Evolutionary conservation across 768 basidiomycete genomes (phyloP), one percentile per base, ranked within the genome.

Genomic region (Daedalea quercina): DNA sequence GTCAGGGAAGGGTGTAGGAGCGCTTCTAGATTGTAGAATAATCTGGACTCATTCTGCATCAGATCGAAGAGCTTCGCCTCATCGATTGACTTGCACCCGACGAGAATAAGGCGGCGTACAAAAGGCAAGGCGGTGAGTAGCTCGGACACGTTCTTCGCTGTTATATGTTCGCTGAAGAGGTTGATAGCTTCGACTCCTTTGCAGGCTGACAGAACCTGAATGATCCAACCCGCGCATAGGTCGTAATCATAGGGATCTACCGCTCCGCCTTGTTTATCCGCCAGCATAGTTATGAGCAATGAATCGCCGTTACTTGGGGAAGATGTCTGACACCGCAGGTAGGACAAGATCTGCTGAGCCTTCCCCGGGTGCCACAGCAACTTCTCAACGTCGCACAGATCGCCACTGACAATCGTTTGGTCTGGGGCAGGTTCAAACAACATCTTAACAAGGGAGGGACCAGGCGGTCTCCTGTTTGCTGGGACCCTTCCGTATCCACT

Each of bases 351-450:
- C 9, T 45, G 49, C 3, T 46, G 23, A 0, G 62, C 60, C 56
- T 67, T 72, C 0, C 60, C 66, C 3, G 69, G 67, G 28, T 66
- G 53, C 67, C 63, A 65, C 24, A 68, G 22, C 25, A 71, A 37
- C 2, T 58, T 55, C 45, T 68, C 68, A 15, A 71, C 42, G 9
- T 54, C 63, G 3, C 51, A 52, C 0, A 54, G 63, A 34, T 69
- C 60, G 9, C 57, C 65, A 15, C 41, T 50, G 17, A 55, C 45
- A 8, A 71, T 44, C 9, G 62, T 60, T 17, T 63, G 59, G 12
- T 59, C 47, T 4, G 72, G 42, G 1, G 70, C 65, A 17, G 61
- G 63, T 15, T 48, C 43, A 6, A 72, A 33, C 3, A 65, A 43
- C 17, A 72, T 50, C 23, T 70, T 65, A 1, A 59, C 57, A 9